phyloP scores from a whole-genome alignment of 495 filamentous ascomycete genomes.

The Aspergillus cristatus region DNA sequence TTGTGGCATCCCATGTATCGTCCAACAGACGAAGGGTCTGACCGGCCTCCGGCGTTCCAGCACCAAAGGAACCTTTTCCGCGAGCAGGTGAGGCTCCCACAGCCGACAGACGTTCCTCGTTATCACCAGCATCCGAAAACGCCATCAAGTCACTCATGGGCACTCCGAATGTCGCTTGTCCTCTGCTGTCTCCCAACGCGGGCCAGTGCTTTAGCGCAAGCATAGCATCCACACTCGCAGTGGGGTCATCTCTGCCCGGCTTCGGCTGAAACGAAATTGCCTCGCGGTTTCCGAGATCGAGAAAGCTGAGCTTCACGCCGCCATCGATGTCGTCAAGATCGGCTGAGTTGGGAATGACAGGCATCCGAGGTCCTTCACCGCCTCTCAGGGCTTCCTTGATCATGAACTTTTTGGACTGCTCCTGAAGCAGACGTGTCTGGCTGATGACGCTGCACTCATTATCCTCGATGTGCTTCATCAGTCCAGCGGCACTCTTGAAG shows the following conservation, averaged over 20 bases:
- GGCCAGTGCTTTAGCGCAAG: conserved; percentile 13
- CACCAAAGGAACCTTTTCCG: not conserved
- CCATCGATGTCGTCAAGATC: conserved; percentile 6
- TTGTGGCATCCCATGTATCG: conserved; percentile 14
- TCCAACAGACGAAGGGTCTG: conserved; percentile 8
- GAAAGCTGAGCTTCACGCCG: conserved; percentile 4
- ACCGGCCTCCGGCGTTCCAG: conserved; percentile 1
- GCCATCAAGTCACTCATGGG: conserved; percentile 8
- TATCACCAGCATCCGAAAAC: conserved; percentile 1
- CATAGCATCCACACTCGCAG: not conserved
- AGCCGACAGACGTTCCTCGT: not conserved
- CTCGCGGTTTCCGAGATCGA: conserved; percentile 3
- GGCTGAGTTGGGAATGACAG: conserved; percentile 2
- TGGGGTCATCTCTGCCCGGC: not conserved
- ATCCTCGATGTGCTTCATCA: conserved; percentile 44
- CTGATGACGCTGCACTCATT: conserved; percentile 31
- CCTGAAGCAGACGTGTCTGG: conserved; percentile 19
- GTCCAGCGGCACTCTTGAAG: conserved; percentile 33
- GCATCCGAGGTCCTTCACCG: conserved; percentile 2
- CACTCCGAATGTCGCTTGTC: too few relatives aligned
- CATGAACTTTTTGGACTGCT: conserved; percentile 31
- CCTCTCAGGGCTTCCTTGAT: conserved; percentile 15
- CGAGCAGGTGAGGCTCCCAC: not conserved
- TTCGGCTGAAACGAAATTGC: conserved; percentile 13
- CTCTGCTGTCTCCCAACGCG: conserved; percentile 1